Conservation (phyloP, 2,329 filamentous ascomycete species). For the Fusarium sp. region DNA sequence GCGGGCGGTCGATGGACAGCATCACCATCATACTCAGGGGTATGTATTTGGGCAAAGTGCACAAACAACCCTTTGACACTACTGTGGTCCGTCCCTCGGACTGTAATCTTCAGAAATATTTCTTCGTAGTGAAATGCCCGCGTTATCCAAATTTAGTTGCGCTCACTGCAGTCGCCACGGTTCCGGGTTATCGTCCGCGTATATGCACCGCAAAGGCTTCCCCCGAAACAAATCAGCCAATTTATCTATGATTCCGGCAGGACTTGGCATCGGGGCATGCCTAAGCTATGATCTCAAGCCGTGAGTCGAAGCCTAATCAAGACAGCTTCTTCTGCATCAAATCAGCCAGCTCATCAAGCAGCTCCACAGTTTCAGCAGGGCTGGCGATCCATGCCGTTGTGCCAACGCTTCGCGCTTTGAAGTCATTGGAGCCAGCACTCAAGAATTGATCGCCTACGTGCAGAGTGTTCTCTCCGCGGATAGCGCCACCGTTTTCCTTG, state of each 20-base stretch:
- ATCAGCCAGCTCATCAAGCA: slow-evolving; percentile 83
- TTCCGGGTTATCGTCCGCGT: not conserved
- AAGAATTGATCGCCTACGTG: slow-evolving; percentile 98
- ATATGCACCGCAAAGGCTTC: not conserved
- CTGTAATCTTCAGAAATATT: too few species aligned
- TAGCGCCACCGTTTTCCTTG: slow-evolving; percentile 50
- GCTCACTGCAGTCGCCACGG: not conserved
- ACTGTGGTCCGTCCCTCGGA: not conserved
- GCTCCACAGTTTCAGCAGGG: slow-evolving; percentile 86
- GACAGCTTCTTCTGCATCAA: slow-evolving; percentile 57
- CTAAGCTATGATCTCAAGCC: not conserved
- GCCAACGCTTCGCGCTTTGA: slow-evolving; percentile 90
- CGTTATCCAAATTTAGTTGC: not conserved
- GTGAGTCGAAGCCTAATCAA: slow-evolving; percentile 14
- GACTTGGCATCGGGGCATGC: not conserved
- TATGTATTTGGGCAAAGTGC: too few species aligned
- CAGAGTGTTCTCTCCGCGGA: slow-evolving; percentile 81
- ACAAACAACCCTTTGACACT: not conserved
- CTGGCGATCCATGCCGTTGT: slow-evolving; percentile 98
- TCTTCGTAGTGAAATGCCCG: not conserved
- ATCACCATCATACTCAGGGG: not conserved
- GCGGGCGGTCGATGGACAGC: not conserved
- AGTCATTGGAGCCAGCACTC: slow-evolving; percentile 95
- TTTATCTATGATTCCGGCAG: not conserved
- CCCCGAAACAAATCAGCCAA: not conserved